Conservation (phyloP, 805 yeast species). For the Starmerella bombi region DNA sequence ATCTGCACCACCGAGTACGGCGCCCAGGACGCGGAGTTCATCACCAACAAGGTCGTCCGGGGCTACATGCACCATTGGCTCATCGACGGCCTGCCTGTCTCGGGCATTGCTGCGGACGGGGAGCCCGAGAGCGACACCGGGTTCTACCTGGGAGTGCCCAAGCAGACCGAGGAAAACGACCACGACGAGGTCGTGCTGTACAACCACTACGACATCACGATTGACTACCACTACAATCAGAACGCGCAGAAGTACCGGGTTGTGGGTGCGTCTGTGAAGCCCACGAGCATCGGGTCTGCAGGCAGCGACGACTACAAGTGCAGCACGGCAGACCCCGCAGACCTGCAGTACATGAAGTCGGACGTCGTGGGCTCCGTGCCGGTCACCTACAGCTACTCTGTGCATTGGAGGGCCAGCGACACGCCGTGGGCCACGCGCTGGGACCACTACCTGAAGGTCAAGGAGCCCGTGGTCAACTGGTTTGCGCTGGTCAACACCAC, state of each 20-base stretch:
- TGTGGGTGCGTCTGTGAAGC: slow-evolving; percentile 75
- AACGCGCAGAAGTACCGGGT: slow-evolving; percentile 59
- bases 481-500: slow-evolving; percentile 81
- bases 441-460: slow-evolving; percentile 86
- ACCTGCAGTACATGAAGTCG: neutral
- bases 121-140: slow-evolving; percentile 20
- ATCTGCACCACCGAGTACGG: slow-evolving; percentile 52
- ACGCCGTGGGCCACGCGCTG: slow-evolving; percentile 97
- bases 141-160: slow-evolving; percentile 32
- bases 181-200: slow-evolving; percentile 28
- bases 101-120: slow-evolving; percentile 43
- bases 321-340: slow-evolving; percentile 20
- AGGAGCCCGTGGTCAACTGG: slow-evolving; percentile 90
- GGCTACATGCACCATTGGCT: slow-evolving; percentile 87
- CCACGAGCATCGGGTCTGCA: slow-evolving; percentile 42
- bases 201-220: slow-evolving; percentile 66
- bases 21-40: slow-evolving; percentile 56
- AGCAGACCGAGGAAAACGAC: slow-evolving; percentile 43
- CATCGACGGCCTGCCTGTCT: slow-evolving; percentile 89
- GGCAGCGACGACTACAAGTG: slow-evolving; percentile 26
- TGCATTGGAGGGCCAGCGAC: slow-evolving; percentile 50
- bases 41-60: slow-evolving; percentile 63
- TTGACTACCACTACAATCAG: slow-evolving; percentile 69
- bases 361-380: slow-evolving; percentile 30
- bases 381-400: slow-evolving; percentile 78